phyloP scores from a whole-genome alignment of 2,329 filamentous ascomycete genomes.

The Aaosphaeria pasadenensis region DNA sequence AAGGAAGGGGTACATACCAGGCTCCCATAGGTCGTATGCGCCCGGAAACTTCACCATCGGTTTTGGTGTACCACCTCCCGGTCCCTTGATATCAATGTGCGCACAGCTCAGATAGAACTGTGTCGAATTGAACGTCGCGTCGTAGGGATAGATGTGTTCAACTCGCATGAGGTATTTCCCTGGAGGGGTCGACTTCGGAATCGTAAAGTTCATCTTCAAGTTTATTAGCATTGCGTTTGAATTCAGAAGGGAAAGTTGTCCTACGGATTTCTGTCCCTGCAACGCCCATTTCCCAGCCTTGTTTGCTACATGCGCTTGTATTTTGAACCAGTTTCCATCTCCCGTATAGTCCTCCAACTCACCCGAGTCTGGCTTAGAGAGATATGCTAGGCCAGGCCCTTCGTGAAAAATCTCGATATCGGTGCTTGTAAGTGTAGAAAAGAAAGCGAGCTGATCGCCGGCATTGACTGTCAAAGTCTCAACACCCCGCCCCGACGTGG shows the following conservation, averaged over 20 bases:
- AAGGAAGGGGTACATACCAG: slow-evolving; percentile 1
- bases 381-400: slow-evolving; percentile 10
- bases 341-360: slow-evolving; percentile 4
- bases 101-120: slow-evolving; percentile 13
- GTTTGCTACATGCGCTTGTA: slow-evolving; percentile 1
- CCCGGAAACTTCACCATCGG: slow-evolving; percentile 12
- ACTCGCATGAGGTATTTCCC: slow-evolving; percentile 8
- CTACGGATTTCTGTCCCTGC: not conserved
- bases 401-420: slow-evolving; percentile 10
- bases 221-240: not conserved
- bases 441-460: slow-evolving; percentile 7
- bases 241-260: not conserved
- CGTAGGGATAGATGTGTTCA: slow-evolving; percentile 8
- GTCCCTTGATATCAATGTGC: slow-evolving; percentile 7
- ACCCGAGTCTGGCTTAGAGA: slow-evolving; percentile 1
- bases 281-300: not conserved
- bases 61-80: slow-evolving; percentile 6
- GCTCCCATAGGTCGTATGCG: slow-evolving; percentile 7
- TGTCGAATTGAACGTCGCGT: slow-evolving; percentile 4
- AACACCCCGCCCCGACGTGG: slow-evolving; percentile 3
- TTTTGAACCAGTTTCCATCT: slow-evolving; percentile 13
- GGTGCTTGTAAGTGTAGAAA: not conserved
- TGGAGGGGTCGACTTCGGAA: slow-evolving; percentile 8
- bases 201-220: slow-evolving; percentile 10
- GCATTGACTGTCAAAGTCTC: slow-evolving; percentile 7